Percentiles rank a stretch among this genome's conserved stretches.
Evolutionary conservation across 164 flowering plant species (phyloP).

Genomic region (Sextonia rubra): DNA sequence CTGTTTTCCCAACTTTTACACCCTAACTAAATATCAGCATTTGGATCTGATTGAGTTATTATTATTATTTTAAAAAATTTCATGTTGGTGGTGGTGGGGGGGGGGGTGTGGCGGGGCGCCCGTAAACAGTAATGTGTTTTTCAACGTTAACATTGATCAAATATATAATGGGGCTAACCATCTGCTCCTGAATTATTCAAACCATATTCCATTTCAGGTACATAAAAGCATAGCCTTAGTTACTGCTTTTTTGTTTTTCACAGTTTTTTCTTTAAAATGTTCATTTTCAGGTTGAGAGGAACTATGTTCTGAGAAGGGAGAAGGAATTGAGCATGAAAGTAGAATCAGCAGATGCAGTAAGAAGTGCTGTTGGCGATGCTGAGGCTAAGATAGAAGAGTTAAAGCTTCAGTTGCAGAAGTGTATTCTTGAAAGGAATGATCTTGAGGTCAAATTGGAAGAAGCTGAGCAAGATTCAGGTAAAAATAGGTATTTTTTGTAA

Average conservation of each 20-base stretch:
- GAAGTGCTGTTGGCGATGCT: conserved; percentile 31
- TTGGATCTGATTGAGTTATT: too few species aligned
- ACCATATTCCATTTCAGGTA: background rate
- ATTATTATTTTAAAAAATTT: too few species aligned
- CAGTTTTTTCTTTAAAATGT: background rate
- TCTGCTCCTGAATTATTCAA: background rate
- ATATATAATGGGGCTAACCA: too few species aligned
- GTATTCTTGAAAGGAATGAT: conserved; percentile 65
- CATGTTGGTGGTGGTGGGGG: too few species aligned
- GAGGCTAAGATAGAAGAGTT: conserved; percentile 63
- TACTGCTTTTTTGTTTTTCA: background rate
- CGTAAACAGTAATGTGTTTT: too few species aligned
- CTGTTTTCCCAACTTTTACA: background rate
- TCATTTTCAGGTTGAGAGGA: conserved; percentile 68
- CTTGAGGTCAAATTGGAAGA: conserved; percentile 84
- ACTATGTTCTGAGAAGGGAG: conserved; percentile 62
- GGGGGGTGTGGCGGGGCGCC: too few species aligned
- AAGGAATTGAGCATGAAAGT: conserved; percentile 61
- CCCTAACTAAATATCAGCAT: background rate
- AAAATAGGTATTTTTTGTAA: background rate
- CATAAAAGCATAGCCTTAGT: background rate
- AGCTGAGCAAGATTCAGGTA: conserved; percentile 85
- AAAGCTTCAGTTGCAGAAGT: conserved; percentile 60
- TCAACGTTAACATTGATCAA: too few species aligned
- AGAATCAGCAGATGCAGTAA: conserved; percentile 58